Base-by-base conservation (phyloP, 306 rosid genomes). In the Arachis stenosperma region DNA sequence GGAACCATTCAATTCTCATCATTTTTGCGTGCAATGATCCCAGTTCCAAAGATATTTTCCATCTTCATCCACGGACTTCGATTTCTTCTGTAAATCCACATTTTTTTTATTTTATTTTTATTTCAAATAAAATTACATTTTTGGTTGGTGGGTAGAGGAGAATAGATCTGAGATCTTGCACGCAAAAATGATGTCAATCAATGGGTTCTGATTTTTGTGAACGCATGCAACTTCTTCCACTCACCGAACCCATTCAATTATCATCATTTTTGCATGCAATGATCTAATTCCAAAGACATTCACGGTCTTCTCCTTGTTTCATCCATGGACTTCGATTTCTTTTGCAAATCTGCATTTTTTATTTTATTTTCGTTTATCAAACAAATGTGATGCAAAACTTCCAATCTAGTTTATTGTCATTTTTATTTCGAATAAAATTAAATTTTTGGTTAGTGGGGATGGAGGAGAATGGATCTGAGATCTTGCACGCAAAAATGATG, bases 21-120 rank as follows among this genome's bases (percentile, higher is more conserved):
- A 84, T 84, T 80, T 67, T 80, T 84, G 82, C 84, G 75, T 80
- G 87, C 80, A 84, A 80, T 84, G 78, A 84, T 84, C 27, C 84
- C 74, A 37, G 43, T 0, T 22, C 27, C 27, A 22, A 0, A 22
- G 27, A n/a, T n/a, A 27, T 76, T 7, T 40, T 40, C 43, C 9
- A 2, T 44, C 9, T 44, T 44, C 48, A 2, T 44, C 8, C 9
- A 7, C 1, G 2, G 2, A 11, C 5, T 40, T 40, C 2, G 48
- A 55, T 44, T 67, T 27, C 7, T 56, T 57, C 9, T 5, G 5
- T 1, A 22, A 22, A 22, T 22, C 1, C 1, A 1, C 17, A 22
- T 22, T 22, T 22, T 17, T 22, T 22, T 44, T 44, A 44, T 9
- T 7, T 44, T 44, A 3, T 8, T 7, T 44, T 3, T 7, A 4